Evolutionary conservation across 2,329 filamentous ascomycete genomes (phyloP).

Genomic region (Lecanoromycetidae sp.): DNA sequence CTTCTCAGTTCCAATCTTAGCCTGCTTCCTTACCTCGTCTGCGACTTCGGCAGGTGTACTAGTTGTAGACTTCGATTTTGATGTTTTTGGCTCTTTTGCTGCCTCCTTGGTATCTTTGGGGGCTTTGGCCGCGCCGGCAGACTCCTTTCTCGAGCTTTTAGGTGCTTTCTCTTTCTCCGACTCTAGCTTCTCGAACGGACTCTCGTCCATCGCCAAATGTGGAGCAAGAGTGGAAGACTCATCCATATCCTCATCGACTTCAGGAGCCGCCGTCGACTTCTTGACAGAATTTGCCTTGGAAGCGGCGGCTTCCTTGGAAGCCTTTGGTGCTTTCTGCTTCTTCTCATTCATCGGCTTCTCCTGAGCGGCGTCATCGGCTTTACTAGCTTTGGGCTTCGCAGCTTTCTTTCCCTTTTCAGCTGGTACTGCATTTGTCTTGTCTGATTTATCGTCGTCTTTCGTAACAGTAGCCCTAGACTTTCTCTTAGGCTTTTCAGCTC

Average conservation of each 20-base stretch:
- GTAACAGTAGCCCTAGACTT: conserved; percentile 23
- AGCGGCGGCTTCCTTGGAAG: conserved; percentile 19
- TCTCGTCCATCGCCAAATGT: conserved; percentile 11
- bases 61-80: neutral
- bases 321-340: conserved; percentile 26
- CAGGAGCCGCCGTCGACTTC: conserved; percentile 4
- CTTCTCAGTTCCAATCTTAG: neutral
- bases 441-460: conserved; percentile 20
- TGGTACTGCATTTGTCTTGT: conserved; percentile 22
- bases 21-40: too few relatives aligned
- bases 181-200: conserved; percentile 9
- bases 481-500: conserved; percentile 22
- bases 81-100: neutral
- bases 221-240: neutral
- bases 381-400: conserved; percentile 19
- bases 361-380: neutral
- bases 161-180: conserved; percentile 1
- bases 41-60: neutral
- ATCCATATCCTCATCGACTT: neutral
- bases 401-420: conserved; percentile 10
- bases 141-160: neutral
- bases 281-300: conserved; percentile 13
- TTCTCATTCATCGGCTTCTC: conserved; percentile 21
- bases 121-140: neutral
- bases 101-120: neutral